Percentiles rank a stretch among this genome's conserved stretches.
These are phyloP conservation scores for Pseudonitzschia delicatissima DNA, from an alignment of 108 stramenopile species.

Conservation along the genomic window DNA sequence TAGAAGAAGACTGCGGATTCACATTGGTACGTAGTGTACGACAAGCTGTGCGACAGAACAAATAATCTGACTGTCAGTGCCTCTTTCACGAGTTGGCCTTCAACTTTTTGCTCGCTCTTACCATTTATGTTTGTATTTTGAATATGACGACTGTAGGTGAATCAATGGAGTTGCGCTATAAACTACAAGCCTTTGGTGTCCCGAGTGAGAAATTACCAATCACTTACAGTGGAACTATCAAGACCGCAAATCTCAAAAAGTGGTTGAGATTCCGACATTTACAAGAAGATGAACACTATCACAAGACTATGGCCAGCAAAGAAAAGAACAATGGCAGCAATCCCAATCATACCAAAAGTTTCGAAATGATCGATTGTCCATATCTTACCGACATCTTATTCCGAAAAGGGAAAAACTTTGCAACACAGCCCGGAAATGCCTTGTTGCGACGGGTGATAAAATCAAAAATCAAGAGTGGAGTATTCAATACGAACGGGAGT, in stretches of 20 bases:
- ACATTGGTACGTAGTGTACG: neutral
- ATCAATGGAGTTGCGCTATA: slow-evolving; percentile 18
- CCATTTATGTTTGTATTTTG: too few relatives aligned
- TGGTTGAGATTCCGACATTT: neutral
- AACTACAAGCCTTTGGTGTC: slow-evolving; percentile 21
- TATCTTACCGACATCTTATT: neutral
- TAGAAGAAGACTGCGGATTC: neutral
- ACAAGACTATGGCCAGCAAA: neutral
- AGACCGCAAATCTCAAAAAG: neutral
- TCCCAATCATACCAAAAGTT: too few relatives aligned
- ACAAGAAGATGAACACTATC: neutral
- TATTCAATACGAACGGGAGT: too few relatives aligned
- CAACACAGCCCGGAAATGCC: slow-evolving; percentile 1
- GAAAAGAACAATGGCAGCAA: neutral
- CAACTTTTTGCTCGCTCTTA: too few relatives aligned
- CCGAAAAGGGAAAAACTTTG: neutral
- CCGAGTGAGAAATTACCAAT: slow-evolving; percentile 11
- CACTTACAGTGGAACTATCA: neutral
- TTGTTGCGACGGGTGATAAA: slow-evolving; percentile 2
- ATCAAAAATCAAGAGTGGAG: too few relatives aligned
- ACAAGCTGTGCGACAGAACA: too few relatives aligned
- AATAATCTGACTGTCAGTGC: too few relatives aligned
- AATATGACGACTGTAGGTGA: neutral
- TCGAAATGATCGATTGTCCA: neutral
- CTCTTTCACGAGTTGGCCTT: too few relatives aligned